These are phyloP conservation scores for Simmondsia chinensis DNA, from an alignment of 148 eudicot species.

Conservation along the genomic window DNA sequence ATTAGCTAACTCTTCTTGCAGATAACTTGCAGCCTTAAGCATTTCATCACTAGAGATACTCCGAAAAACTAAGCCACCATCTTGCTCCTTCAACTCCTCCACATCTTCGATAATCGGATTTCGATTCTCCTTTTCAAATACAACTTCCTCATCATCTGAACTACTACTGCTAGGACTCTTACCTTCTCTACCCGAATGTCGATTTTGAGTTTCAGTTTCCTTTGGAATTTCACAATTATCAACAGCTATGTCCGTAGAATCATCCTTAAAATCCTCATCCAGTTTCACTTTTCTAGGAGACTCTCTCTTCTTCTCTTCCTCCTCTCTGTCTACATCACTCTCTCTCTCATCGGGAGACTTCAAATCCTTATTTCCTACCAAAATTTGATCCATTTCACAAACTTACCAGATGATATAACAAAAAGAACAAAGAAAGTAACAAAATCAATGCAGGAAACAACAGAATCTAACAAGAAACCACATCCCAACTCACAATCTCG, in stretches of 20 bases:
- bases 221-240: conserved; percentile 9
- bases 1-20: conserved; percentile 1
- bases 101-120: not conserved
- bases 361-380: conserved; percentile 52
- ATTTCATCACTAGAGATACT: not conserved
- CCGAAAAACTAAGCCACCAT: not conserved
- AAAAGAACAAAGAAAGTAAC: conserved; percentile 5
- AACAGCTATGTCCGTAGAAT: conserved; percentile 6
- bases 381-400: conserved; percentile 28
- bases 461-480: conserved; percentile 1
- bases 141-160: conserved; percentile 22
- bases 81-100: conserved; percentile 5
- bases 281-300: conserved; percentile 21
- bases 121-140: conserved; percentile 17
- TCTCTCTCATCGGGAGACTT: conserved; percentile 41
- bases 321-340: conserved; percentile 41
- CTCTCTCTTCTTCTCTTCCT: conserved; percentile 20
- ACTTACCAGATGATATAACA: conserved; percentile 7
- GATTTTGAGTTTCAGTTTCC: conserved; percentile 6
- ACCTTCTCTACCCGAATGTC: conserved; percentile 4
- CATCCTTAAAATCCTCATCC: conserved; percentile 13
- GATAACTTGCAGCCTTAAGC: conserved; percentile 1
- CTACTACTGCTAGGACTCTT: conserved; percentile 12
- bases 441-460: conserved; percentile 1
- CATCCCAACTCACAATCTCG: not conserved